Conservation (phyloP, 495 filamentous ascomycete species). For the Coniosporium apollinis region DNA sequence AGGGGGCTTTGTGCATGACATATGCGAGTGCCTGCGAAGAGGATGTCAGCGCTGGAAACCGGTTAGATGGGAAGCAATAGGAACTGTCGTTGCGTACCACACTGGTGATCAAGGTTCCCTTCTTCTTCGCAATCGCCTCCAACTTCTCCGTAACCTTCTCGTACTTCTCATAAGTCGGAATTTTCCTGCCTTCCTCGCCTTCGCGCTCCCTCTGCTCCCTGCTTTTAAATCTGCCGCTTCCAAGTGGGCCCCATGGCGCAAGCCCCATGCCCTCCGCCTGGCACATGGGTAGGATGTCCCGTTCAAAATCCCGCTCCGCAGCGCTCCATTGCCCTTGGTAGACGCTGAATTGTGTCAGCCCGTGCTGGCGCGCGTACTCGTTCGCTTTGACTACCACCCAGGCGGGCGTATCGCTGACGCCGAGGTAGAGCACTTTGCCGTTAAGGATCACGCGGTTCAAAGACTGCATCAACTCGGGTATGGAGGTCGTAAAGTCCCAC, state of each 20-base stretch:
- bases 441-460: slow-evolving; percentile 40
- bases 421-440: slow-evolving; percentile 57
- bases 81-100: too few relatives aligned
- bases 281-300: slow-evolving; percentile 17
- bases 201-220: slow-evolving; percentile 17
- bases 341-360: slow-evolving; percentile 13
- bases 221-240: slow-evolving; percentile 45
- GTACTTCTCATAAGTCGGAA: slow-evolving; percentile 10
- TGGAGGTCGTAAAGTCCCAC: slow-evolving; percentile 48
- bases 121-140: slow-evolving; percentile 38
- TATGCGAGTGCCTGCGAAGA: slow-evolving; percentile 41
- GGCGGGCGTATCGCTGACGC: slow-evolving; percentile 46
- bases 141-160: slow-evolving; percentile 33
- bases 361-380: slow-evolving; percentile 14
- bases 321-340: slow-evolving; percentile 15
- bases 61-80: too few relatives aligned
- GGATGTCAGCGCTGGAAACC: too few relatives aligned
- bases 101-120: too few relatives aligned
- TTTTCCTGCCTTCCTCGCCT: slow-evolving; percentile 26
- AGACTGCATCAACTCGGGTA: slow-evolving; percentile 54
- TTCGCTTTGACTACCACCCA: slow-evolving; percentile 19
- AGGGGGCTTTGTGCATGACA: slow-evolving; percentile 52
- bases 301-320: slow-evolving; percentile 14
- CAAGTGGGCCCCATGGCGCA: slow-evolving; percentile 45
- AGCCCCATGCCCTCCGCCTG: slow-evolving; percentile 49